Evolutionary conservation across 2,329 filamentous ascomycete species (phyloP).

Genomic region (Dendrostoma leiphaemia): DNA sequence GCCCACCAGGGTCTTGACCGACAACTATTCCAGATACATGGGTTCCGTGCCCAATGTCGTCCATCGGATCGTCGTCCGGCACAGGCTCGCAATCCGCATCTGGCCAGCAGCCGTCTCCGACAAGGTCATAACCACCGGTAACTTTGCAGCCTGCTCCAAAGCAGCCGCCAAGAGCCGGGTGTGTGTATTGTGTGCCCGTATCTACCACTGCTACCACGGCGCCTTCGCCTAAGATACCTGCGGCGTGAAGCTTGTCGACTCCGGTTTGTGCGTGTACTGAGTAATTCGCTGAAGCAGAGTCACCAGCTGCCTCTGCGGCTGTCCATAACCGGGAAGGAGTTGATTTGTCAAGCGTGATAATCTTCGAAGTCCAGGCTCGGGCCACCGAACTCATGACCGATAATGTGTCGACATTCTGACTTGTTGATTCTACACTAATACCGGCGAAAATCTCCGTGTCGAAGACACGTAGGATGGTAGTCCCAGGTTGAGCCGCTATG

Average conservation of each 20-base stretch:
- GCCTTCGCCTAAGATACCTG: conserved; percentile 20
- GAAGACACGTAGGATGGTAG: conserved; percentile 5
- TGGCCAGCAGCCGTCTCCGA: conserved; percentile 17
- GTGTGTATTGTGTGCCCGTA: conserved; percentile 22
- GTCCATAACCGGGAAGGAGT: conserved; percentile 8
- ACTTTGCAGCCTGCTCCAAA: conserved; percentile 16
- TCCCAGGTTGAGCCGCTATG: conserved; percentile 4
- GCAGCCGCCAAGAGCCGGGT: conserved; percentile 21
- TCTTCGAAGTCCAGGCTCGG: conserved; percentile 11
- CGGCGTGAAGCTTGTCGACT: conserved; percentile 22
- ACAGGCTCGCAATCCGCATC: conserved; percentile 20
- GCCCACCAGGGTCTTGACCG: conserved; percentile 10
- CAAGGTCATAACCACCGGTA: conserved; percentile 16
- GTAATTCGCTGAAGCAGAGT: conserved; percentile 17
- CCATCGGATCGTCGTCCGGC: conserved; percentile 35
- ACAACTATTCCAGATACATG: conserved; percentile 32
- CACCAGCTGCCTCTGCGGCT: neutral
- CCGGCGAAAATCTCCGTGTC: conserved; percentile 15
- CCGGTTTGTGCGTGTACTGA: conserved; percentile 23
- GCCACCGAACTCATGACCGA: conserved; percentile 3
- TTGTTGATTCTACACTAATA: conserved; percentile 11
- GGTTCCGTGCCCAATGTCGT: conserved; percentile 35
- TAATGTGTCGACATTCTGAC: conserved; percentile 10
- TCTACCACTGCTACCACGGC: conserved; percentile 22
- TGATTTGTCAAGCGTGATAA: conserved; percentile 1